Conservation (phyloP, 306 rosid species). For the Astragalus glycyphyllos region DNA sequence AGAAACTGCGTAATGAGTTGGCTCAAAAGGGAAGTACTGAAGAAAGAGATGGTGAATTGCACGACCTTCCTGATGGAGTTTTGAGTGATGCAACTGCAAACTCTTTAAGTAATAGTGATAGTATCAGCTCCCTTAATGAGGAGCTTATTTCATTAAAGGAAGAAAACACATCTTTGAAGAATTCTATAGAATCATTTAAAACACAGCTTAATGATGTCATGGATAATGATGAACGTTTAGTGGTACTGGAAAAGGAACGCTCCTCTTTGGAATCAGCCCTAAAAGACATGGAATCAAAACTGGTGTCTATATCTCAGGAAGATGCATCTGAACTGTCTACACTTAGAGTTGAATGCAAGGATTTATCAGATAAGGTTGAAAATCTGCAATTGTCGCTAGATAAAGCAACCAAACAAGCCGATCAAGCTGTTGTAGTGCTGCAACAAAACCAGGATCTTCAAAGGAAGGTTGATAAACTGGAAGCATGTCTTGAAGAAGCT, state of each 20-base stretch:
- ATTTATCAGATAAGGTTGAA: slow-evolving; percentile 68
- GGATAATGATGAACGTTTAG: slow-evolving; percentile 63
- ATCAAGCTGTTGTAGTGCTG: slow-evolving; percentile 67
- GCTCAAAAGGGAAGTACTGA: slow-evolving; percentile 49
- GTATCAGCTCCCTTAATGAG: slow-evolving; percentile 46
- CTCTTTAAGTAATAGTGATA: slow-evolving; percentile 39
- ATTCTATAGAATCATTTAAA: slow-evolving; percentile 62
- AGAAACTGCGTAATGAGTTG: slow-evolving; percentile 60
- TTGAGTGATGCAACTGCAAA: slow-evolving; percentile 39
- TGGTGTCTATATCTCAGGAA: slow-evolving; percentile 62
- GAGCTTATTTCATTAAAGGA: slow-evolving; percentile 72
- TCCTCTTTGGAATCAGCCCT: slow-evolving; percentile 67
- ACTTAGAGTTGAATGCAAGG: slow-evolving; percentile 67
- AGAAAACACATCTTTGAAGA: slow-evolving; percentile 72
- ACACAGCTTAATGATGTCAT: slow-evolving; percentile 60
- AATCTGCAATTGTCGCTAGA: slow-evolving; percentile 72
- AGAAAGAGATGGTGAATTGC: slow-evolving; percentile 47
- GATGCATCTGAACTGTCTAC: slow-evolving; percentile 67
- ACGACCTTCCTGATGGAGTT: slow-evolving; percentile 40
- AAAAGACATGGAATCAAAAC: slow-evolving; percentile 74
- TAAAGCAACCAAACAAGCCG: slow-evolving; percentile 76
- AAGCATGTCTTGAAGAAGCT: slow-evolving; percentile 80
- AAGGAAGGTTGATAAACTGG: slow-evolving; percentile 75
- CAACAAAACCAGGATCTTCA: slow-evolving; percentile 90
- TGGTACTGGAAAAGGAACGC: slow-evolving; percentile 74